phyloP scores from a whole-genome alignment of 805 yeast genomes.

The Alloascoidea hylecoeti region DNA sequence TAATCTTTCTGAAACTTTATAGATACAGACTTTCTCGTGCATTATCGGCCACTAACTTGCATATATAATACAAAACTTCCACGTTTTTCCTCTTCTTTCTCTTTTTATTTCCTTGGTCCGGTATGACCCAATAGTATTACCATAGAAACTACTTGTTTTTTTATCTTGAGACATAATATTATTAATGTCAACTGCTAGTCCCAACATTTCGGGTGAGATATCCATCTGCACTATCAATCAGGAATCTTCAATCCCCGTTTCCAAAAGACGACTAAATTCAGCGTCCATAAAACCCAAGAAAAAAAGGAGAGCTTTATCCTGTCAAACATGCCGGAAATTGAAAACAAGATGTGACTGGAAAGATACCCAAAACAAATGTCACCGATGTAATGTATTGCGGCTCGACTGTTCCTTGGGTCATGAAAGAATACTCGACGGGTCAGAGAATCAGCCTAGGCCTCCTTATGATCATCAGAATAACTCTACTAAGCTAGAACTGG shows the following conservation, averaged over 20 bases:
- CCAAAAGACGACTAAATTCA: conserved; percentile 1
- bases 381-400: conserved; percentile 33
- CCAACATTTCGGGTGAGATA: too few species aligned
- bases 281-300: conserved; percentile 16
- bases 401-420: conserved; percentile 30
- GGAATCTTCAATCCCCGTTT: neutral
- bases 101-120: too few species aligned
- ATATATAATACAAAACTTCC: too few species aligned
- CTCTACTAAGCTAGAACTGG: neutral
- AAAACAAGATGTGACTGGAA: conserved; percentile 46
- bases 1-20: too few species aligned
- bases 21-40: too few species aligned
- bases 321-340: conserved; percentile 36
- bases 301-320: conserved; percentile 27
- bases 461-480: neutral
- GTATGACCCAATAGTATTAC: too few species aligned
- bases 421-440: conserved; percentile 13
- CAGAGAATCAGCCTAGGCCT: conserved; percentile 3
- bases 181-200: too few species aligned
- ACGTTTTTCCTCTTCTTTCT: too few species aligned
- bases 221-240: neutral
- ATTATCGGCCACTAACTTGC: too few species aligned
- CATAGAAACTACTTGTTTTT: too few species aligned
- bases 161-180: too few species aligned
- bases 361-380: conserved; percentile 27